These are phyloP conservation scores for Mucor sp. DNA, from an alignment of 371 early-diverging fungal genomes.

Conservation along the genomic window DNA sequence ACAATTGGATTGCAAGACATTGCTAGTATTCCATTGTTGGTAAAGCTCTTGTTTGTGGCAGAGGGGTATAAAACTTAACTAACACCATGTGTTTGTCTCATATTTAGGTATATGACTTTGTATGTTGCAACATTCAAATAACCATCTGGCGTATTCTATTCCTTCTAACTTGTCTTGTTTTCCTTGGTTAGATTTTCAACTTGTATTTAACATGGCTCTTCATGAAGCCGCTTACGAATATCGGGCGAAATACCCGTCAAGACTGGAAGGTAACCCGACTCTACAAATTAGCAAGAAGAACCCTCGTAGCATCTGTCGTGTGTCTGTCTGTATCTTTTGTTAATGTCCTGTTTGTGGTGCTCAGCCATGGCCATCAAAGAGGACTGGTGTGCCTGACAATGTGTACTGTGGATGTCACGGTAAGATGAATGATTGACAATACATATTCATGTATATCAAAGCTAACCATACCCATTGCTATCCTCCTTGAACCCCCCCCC, in stretches of 20 bases:
- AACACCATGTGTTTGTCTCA: neutral
- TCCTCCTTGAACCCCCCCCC: neutral
- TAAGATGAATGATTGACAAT: constrained; percentile 17
- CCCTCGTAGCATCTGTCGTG: constrained; percentile 50
- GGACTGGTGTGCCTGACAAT: constrained; percentile 54
- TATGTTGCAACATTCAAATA: constrained; percentile 18
- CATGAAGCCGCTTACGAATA: constrained; percentile 43
- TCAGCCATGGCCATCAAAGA: constrained; percentile 51
- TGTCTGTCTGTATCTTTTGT: constrained; percentile 48
- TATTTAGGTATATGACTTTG: constrained; percentile 42
- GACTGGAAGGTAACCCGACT: constrained; percentile 52
- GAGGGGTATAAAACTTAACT: neutral
- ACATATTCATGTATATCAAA: neutral
- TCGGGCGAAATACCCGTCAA: constrained; percentile 38
- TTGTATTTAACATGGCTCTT: constrained; percentile 55
- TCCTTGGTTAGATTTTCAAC: constrained; percentile 38
- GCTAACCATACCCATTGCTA: neutral
- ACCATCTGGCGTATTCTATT: neutral
- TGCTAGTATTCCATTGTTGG: constrained; percentile 54
- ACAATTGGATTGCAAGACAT: constrained; percentile 51
- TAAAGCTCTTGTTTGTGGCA: constrained; percentile 13
- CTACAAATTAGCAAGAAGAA: constrained; percentile 51
- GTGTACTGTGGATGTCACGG: constrained; percentile 61
- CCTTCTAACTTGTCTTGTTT: neutral
- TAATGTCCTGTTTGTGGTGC: constrained; percentile 48